phyloP scores from a whole-genome alignment of 1,284 basidiomycete species.

The Heliocybe sulcata region DNA sequence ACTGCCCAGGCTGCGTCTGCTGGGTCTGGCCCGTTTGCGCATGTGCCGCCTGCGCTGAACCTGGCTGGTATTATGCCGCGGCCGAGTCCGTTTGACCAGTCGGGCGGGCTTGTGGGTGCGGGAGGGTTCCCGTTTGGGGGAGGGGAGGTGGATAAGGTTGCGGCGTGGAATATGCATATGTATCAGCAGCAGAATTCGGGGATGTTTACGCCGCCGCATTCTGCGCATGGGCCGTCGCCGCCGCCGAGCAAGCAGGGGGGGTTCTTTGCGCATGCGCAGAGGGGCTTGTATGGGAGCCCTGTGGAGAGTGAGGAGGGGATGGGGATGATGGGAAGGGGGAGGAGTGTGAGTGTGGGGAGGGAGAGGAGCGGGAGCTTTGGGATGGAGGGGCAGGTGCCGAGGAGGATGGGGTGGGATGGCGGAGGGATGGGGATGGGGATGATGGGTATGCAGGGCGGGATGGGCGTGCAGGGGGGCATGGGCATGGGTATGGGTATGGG shows the following conservation, averaged over 20 bases:
- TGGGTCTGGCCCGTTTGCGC: conserved; percentile 12
- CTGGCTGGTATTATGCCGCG: no score
- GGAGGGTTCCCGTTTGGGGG: conserved; percentile 7
- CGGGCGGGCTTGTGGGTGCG: conserved; percentile 6
- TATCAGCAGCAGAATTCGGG: conserved; percentile 14
- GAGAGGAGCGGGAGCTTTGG: neutral
- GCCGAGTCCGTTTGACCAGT: conserved; percentile 13
- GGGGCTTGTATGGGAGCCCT: neutral
- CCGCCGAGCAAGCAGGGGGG: neutral
- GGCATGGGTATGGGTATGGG: neutral
- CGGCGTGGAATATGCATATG: conserved; percentile 22
- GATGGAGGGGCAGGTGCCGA: neutral
- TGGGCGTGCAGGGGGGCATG: neutral
- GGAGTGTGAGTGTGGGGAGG: neutral
- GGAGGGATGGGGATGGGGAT: neutral
- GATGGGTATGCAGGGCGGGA: neutral
- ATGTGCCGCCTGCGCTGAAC: conserved; percentile 8
- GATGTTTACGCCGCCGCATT: conserved; percentile 3
- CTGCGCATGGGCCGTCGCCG: conserved; percentile 2
- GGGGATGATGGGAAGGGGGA: neutral
- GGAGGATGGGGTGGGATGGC: conserved; percentile 5
- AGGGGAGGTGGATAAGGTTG: conserved; percentile 20
- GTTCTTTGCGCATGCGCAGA: neutral
- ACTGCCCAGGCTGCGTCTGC: no score
- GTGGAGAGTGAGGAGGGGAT: neutral